These are phyloP conservation scores for Dactylellina leptospora DNA, from an alignment of 2,329 filamentous ascomycete species.

Conservation along the genomic window DNA sequence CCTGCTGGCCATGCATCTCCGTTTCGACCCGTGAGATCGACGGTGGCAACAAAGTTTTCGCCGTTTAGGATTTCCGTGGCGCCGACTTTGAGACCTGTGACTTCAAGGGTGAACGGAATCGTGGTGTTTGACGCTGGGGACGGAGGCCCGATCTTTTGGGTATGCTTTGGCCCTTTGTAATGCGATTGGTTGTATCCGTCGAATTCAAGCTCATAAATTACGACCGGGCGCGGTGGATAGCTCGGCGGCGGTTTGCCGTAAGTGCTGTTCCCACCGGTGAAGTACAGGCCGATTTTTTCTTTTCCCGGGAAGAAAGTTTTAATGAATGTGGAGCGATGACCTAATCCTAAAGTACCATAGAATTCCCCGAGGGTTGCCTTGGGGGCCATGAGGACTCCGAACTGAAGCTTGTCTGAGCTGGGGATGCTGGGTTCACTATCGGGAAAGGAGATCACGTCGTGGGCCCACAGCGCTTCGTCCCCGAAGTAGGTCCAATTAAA, in stretches of 20 bases:
- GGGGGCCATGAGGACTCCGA: no score
- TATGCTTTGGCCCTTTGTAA: constrained; percentile 14
- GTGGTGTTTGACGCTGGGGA: background rate
- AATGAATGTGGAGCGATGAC: constrained; percentile 18
- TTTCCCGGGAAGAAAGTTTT: constrained; percentile 33
- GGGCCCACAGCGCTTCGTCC: no score
- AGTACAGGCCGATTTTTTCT: constrained; percentile 20
- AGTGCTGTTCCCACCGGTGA: constrained; percentile 20
- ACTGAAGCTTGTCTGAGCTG: background rate
- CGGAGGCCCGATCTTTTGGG: constrained; percentile 18
- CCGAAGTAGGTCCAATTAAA: no score
- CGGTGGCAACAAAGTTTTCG: background rate
- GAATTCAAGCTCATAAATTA: constrained; percentile 24
- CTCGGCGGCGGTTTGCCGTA: constrained; percentile 1
- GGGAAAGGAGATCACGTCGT: no score
- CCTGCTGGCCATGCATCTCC: background rate
- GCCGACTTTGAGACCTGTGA: constrained; percentile 15
- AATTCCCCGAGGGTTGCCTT: background rate
- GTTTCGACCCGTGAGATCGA: constrained; percentile 9
- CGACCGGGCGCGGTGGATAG: background rate
- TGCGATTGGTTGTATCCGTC: constrained; percentile 21
- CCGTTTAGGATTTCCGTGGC: background rate
- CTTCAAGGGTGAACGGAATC: constrained; percentile 22
- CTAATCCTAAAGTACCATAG: constrained; percentile 14
- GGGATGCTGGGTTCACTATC: no score